Percentiles rank a stretch among this genome's conserved stretches.
Conservation (phyloP, 2,329 filamentous ascomycete genomes). For the Nakataea oryzae region DNA sequence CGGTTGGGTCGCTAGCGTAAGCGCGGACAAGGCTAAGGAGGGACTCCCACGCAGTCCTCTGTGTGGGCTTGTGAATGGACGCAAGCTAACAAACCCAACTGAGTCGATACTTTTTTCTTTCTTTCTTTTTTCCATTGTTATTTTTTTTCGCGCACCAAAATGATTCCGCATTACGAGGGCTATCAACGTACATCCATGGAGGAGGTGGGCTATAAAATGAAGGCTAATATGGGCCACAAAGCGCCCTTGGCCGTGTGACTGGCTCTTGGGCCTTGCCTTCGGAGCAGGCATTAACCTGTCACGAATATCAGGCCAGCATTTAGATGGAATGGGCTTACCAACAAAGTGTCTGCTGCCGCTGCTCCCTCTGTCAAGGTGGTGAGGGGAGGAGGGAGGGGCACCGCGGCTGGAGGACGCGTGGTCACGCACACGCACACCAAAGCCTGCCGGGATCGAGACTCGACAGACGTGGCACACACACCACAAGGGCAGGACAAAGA, state of each 20-base stretch:
- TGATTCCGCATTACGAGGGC: neutral
- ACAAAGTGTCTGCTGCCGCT: neutral
- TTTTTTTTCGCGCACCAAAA: neutral
- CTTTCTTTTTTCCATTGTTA: neutral
- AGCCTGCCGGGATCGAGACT: too few species aligned
- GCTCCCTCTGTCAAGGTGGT: neutral
- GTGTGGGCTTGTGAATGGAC: too few species aligned
- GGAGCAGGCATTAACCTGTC: neutral
- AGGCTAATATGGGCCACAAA: neutral
- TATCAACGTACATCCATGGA: neutral
- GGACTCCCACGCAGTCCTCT: too few species aligned
- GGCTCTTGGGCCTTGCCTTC: neutral
- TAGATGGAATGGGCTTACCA: neutral
- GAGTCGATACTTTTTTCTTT: neutral
- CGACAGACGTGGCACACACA: too few species aligned
- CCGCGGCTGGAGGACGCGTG: neutral
- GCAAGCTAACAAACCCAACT: neutral
- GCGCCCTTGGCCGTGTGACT: neutral
- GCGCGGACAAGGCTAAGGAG: too few species aligned
- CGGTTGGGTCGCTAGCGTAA: neutral
- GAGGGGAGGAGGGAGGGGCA: neutral
- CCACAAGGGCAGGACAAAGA: too few species aligned
- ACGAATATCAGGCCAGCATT: neutral
- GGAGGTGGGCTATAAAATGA: neutral
- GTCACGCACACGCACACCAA: too few species aligned